Conservation (phyloP, 768 basidiomycete species). For the Pleurotus pulmonarius region DNA sequence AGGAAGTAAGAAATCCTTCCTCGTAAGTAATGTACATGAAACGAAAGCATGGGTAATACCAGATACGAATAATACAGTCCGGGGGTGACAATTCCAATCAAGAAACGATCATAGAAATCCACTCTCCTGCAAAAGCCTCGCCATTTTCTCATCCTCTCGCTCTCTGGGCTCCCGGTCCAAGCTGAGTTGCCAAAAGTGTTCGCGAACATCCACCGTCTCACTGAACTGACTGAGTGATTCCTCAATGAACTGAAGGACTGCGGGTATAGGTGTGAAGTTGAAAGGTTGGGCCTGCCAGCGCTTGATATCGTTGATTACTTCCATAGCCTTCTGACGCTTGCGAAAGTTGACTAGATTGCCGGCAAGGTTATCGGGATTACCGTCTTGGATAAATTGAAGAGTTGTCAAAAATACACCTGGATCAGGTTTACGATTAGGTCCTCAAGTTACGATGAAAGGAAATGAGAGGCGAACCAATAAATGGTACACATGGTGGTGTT, state of each 20-base stretch:
- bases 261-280: constrained; percentile 68
- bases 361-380: constrained; percentile 80
- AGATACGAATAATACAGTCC: constrained; percentile 13
- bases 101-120: constrained; percentile 64
- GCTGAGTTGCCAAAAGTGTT: constrained; percentile 82
- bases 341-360: constrained; percentile 89
- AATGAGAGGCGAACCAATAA: constrained; percentile 65
- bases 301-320: constrained; percentile 95
- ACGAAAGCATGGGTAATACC: constrained; percentile 9
- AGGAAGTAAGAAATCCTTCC: not conserved
- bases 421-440: not conserved
- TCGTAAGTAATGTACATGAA: constrained; percentile 7
- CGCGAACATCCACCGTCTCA: constrained; percentile 65
- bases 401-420: constrained; percentile 93
- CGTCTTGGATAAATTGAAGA: constrained; percentile 97
- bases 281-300: constrained; percentile 92
- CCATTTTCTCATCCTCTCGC: constrained; percentile 96
- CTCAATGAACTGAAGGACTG: constrained; percentile 73
- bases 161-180: constrained; percentile 90
- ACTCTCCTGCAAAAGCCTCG: constrained; percentile 80
- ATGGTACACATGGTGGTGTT: constrained; percentile 92
- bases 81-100: constrained; percentile 2
- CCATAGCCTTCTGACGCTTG: constrained; percentile 93
- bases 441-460: no score
- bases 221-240: constrained; percentile 70